A percentile compares a stretch with the other conserved stretches of the same genome.
Evolutionary conservation across 805 yeast genomes (phyloP).

Genomic region (Candida caryicola): DNA sequence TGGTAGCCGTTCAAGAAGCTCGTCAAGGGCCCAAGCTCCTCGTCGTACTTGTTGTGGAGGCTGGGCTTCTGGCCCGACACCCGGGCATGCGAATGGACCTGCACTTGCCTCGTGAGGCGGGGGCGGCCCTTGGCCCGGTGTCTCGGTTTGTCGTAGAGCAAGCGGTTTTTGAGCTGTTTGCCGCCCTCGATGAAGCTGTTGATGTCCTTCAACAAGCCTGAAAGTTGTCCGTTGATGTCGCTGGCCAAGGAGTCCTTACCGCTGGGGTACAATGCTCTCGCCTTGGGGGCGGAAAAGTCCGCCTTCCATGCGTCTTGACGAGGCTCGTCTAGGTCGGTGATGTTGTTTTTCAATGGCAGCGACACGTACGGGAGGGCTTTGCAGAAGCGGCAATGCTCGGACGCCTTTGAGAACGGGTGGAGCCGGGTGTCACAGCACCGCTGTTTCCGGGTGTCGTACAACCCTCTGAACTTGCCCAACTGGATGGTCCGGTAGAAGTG

Average conservation of each 20-base stretch:
- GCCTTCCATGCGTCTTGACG: too few species aligned
- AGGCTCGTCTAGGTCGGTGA: background rate
- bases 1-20: background rate
- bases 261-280: too few species aligned
- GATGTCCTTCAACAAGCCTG: slow-evolving; percentile 4
- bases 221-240: slow-evolving; percentile 1
- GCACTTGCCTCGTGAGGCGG: too few species aligned
- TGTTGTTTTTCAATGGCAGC: slow-evolving; percentile 6
- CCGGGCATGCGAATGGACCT: too few species aligned
- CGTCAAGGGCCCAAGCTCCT: background rate
- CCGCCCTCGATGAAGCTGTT: slow-evolving; percentile 2
- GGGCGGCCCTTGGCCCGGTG: too few species aligned
- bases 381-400: slow-evolving; percentile 6
- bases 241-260: too few species aligned
- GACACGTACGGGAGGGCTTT: slow-evolving; percentile 8
- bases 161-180: background rate
- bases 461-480: slow-evolving; percentile 25
- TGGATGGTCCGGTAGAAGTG: background rate
- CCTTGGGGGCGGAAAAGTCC: too few species aligned
- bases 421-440: slow-evolving; percentile 13
- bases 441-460: slow-evolving; percentile 20
- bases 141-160: background rate
- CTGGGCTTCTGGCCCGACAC: too few species aligned
- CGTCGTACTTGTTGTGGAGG: background rate
- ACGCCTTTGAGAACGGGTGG: background rate